phyloP scores from a whole-genome alignment of 2,329 filamentous ascomycete species.

The Aspergillus fischeri region DNA sequence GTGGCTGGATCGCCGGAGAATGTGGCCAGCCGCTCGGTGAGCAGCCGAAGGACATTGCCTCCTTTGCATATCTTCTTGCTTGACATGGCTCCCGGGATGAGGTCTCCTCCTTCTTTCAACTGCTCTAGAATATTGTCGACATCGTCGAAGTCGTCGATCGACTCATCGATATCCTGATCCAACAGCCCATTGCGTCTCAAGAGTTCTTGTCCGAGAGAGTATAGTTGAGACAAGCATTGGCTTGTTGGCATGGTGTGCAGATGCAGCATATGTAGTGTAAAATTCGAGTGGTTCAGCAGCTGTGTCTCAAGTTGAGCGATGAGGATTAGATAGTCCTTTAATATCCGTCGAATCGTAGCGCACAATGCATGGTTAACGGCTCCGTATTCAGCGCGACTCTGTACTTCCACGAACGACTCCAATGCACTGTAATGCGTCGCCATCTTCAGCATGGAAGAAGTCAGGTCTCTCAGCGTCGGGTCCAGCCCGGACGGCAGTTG shows the following conservation, averaged over 20 bases:
- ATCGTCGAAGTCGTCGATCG: slow-evolving; percentile 72
- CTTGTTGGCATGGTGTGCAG: slow-evolving; percentile 85
- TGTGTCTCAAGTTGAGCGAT: slow-evolving; percentile 92
- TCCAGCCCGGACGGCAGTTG: slow-evolving; percentile 79
- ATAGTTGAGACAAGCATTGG: slow-evolving; percentile 88
- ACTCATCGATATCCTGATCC: slow-evolving; percentile 66
- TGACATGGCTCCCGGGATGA: slow-evolving; percentile 71
- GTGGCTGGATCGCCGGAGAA: slow-evolving; percentile 94
- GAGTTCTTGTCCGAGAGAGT: slow-evolving; percentile 80
- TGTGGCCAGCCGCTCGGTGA: slow-evolving; percentile 77
- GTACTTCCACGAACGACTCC: slow-evolving; percentile 89
- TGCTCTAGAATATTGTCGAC: slow-evolving; percentile 92
- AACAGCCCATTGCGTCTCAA: slow-evolving; percentile 82
- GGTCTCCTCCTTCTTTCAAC: slow-evolving; percentile 77
- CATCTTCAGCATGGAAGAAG: slow-evolving; percentile 85
- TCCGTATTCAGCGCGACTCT: slow-evolving; percentile 88
- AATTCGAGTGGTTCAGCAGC: slow-evolving; percentile 79
- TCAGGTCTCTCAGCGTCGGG: slow-evolving; percentile 83
- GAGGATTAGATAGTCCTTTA: slow-evolving; percentile 91
- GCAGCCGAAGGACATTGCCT: slow-evolving; percentile 84
- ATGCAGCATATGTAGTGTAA: slow-evolving; percentile 90
- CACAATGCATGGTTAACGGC: slow-evolving; percentile 94
- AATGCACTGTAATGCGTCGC: slow-evolving; percentile 89
- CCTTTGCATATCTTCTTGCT: slow-evolving; percentile 94
- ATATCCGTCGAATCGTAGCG: slow-evolving; percentile 83